Base-by-base conservation (phyloP, 495 filamentous ascomycete species). In the Xylaria curta region DNA sequence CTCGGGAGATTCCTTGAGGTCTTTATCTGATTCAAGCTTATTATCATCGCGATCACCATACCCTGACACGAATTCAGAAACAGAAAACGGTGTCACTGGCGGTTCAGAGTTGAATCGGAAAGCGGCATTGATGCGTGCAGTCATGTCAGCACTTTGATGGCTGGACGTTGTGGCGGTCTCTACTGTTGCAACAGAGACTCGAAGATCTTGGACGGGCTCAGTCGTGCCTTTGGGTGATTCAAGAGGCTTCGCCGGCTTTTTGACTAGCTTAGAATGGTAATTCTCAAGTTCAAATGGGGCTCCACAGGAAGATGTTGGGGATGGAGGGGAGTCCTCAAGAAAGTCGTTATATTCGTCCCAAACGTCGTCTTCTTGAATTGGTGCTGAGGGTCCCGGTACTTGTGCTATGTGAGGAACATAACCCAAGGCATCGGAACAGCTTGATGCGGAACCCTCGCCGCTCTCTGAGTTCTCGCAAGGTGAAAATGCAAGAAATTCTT, bases 261-360 rank as follows among this genome's bases (percentile, higher is more conserved):
- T 76, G 31, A 42, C 76, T 15, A 78, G 71, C 47, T 66, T 79
- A 60, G 78, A 77, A 40, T 77, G 73, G 53, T 80, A 82, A 6
- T 75, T 77, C 72, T 85, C 82, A 24, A 87, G 82, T 31, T 82
- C 81, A 47, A 85, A 84, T 31, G 86, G 84, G 26, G 75, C 77
- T 0, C 82, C 84, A 9, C 77, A 78, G 2, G 86, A 85, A 17
- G 83, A 82, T 1, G 81, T 82, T 26, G 89, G 87, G 0, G 89
- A 89, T 19, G 89, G 83, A 15, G 91, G 89, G 15, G 76, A 70
- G 58, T 94, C 89, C 72, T 92, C 92, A 66, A 98, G 87, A 19
- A 97, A 84, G 76, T 98, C 96, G 78, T 98, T 91, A 73, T 96
- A 98, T 79, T 99, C 94, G 49, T 92, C 89, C 96, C 96, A 99